phyloP scores from a whole-genome alignment of 345 rosid genomes.

The Hirschfeldia incana region DNA sequence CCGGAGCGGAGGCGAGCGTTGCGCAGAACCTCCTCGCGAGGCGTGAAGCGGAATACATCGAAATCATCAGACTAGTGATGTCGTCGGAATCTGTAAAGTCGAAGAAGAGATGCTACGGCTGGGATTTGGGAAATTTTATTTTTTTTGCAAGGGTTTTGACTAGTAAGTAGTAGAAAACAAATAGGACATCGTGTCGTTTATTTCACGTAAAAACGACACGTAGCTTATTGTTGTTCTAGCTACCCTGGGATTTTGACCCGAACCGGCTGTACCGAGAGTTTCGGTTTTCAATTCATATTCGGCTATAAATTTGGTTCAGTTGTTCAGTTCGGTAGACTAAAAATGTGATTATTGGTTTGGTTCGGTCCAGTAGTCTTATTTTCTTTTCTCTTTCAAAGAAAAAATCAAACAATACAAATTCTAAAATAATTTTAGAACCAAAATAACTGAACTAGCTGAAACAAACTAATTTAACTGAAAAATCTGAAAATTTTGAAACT shows the following conservation, averaged over 20 bases:
- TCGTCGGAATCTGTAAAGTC: background rate
- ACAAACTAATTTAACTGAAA: too few relatives aligned
- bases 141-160: too few relatives aligned
- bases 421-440: too few relatives aligned
- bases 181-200: background rate
- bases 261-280: background rate
- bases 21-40: constrained; percentile 32
- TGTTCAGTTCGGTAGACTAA: too few relatives aligned
- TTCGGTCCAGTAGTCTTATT: too few relatives aligned
- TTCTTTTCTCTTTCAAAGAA: too few relatives aligned
- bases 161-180: background rate
- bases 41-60: constrained; percentile 20
- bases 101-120: background rate
- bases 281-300: background rate
- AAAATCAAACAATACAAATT: too few relatives aligned
- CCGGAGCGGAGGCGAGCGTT: constrained; percentile 21
- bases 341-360: too few relatives aligned
- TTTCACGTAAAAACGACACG: background rate
- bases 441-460: too few relatives aligned
- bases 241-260: background rate
- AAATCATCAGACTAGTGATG: background rate
- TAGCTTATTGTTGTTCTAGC: background rate
- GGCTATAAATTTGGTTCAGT: too few relatives aligned
- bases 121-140: too few relatives aligned
- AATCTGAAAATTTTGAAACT: too few relatives aligned